Percentiles rank a stretch among this genome's conserved stretches.
Evolutionary conservation across 345 rosid species (phyloP).

Genomic region (Litchi chinensis): DNA sequence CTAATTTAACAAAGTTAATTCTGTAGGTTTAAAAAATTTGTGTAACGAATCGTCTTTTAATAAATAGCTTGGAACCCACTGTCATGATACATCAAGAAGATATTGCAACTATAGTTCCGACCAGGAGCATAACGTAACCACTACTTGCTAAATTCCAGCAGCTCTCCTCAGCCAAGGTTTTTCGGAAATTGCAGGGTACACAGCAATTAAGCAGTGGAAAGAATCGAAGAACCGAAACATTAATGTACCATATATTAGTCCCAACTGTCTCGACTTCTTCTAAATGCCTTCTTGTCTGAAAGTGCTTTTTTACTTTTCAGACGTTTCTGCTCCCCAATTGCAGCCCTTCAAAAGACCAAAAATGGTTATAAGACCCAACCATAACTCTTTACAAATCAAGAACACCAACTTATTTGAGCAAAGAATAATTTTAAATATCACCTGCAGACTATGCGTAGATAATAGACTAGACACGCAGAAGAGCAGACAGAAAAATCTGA

Average conservation of each 20-base stretch:
- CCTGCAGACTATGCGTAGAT: background rate
- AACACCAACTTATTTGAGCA: background rate
- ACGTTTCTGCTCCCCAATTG: conserved; percentile 77
- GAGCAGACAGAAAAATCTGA: conserved; percentile 5
- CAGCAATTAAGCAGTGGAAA: conserved; percentile 9
- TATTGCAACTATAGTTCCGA: background rate
- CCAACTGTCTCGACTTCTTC: conserved; percentile 82
- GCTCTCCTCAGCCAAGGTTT: background rate
- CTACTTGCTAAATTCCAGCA: conserved; percentile 8
- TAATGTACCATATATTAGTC: conserved; percentile 38
- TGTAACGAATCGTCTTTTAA: background rate
- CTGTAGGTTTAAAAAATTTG: background rate
- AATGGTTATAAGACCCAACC: background rate
- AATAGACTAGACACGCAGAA: background rate
- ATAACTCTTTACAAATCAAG: background rate
- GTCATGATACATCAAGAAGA: conserved; percentile 10
- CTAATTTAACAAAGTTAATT: background rate
- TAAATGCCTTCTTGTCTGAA: conserved; percentile 77
- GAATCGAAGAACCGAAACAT: background rate
- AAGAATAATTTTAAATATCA: background rate
- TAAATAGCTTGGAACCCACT: background rate
- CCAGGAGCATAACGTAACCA: background rate
- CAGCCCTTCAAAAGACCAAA: conserved; percentile 60
- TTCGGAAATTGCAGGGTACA: background rate
- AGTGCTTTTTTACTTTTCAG: conserved; percentile 74